phyloP scores from a whole-genome alignment of 345 rosid species.

The Rhodamnia rubescens region DNA sequence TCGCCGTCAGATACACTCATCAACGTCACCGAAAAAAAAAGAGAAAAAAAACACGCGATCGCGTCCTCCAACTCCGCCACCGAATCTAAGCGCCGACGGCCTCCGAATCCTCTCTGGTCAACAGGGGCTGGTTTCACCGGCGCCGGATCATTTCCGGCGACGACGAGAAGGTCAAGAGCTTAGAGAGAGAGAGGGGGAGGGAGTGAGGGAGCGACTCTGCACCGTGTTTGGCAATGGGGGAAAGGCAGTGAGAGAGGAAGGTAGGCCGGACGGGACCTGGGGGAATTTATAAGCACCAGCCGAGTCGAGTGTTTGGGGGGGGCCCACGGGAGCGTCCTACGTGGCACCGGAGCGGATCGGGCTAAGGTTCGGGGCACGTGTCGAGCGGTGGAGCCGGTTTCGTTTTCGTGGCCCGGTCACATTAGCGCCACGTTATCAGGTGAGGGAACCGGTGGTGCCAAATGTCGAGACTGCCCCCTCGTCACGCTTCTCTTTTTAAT shows the following conservation, averaged over 20 bases:
- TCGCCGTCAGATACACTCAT: neutral
- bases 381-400: neutral
- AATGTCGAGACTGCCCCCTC: neutral
- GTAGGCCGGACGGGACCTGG: fast-evolving
- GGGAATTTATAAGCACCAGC: neutral
- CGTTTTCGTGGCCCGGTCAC: neutral
- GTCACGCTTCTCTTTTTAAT: neutral
- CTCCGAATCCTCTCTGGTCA: neutral
- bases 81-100: neutral
- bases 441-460: neutral
- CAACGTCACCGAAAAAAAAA: neutral
- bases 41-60: neutral
- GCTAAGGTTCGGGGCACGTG: neutral
- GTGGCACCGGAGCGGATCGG: neutral
- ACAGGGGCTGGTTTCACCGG: neutral
- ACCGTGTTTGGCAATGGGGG: neutral
- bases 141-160: neutral
- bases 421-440: neutral
- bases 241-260: neutral
- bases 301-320: neutral
- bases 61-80: neutral
- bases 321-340: neutral
- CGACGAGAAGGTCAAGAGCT: neutral
- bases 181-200: neutral
- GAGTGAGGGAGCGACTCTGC: neutral